Evolutionary conservation across 2,329 filamentous ascomycete species (phyloP).

Genomic region (Moelleriella libera): DNA sequence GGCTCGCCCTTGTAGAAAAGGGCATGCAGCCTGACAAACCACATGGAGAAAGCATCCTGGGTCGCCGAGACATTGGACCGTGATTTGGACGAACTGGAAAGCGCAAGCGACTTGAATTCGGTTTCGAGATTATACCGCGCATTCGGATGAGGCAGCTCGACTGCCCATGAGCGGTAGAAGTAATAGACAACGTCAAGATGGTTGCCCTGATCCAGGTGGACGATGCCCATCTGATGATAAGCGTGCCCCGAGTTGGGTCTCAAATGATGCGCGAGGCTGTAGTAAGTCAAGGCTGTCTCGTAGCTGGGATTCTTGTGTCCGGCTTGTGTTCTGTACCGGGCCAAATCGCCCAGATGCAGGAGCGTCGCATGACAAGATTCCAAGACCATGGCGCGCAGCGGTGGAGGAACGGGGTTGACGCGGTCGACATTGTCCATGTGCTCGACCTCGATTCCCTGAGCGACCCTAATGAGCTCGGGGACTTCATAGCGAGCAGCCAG

Average conservation of each 20-base stretch:
- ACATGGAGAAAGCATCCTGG: constrained; percentile 53
- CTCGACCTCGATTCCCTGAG: constrained; percentile 25
- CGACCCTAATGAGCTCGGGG: constrained; percentile 31
- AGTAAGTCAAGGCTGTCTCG: constrained; percentile 70
- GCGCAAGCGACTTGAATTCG: constrained; percentile 51
- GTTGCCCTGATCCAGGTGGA: constrained; percentile 63
- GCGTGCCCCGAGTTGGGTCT: constrained; percentile 67
- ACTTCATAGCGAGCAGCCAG: constrained; percentile 49
- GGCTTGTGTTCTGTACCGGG: constrained; percentile 68
- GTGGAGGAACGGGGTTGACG: neutral
- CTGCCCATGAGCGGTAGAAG: constrained; percentile 69
- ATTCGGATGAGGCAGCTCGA: constrained; percentile 59
- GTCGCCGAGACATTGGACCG: constrained; percentile 31
- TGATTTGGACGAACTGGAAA: constrained; percentile 18
- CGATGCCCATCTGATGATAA: constrained; percentile 82
- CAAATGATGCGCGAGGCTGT: constrained; percentile 66
- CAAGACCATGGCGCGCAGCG: constrained; percentile 33
- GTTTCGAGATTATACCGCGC: constrained; percentile 64
- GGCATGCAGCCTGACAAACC: constrained; percentile 79
- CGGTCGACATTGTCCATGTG: constrained; percentile 19
- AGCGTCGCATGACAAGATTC: constrained; percentile 70
- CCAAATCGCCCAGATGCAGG: constrained; percentile 79
- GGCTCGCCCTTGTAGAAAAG: constrained; percentile 66
- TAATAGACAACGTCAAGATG: constrained; percentile 81
- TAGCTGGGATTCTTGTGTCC: constrained; percentile 62